A percentile compares a stretch with the other conserved stretches of the same genome.
Conservation (phyloP, 2,329 filamentous ascomycete genomes). For the Pezicula neosporulosa region DNA sequence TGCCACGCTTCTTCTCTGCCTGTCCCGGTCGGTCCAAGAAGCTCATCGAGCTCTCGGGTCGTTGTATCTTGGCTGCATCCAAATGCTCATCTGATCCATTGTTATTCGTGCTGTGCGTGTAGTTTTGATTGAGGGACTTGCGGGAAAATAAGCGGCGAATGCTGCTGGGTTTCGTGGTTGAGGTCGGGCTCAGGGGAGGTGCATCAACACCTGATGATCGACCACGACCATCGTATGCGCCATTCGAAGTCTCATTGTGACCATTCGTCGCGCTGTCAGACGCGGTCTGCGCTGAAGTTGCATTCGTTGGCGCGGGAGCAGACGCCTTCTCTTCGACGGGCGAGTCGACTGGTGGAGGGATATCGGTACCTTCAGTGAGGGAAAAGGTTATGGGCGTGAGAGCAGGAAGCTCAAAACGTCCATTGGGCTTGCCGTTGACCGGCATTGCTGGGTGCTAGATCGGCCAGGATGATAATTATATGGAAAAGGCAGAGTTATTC, state of each 20-base stretch:
- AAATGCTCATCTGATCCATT: slow-evolving; percentile 25
- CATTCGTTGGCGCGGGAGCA: slow-evolving; percentile 7
- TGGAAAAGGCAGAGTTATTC: not conserved
- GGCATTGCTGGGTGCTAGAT: slow-evolving; percentile 19
- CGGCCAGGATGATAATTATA: slow-evolving; percentile 1
- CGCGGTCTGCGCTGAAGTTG: slow-evolving; percentile 1
- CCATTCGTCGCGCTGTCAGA: slow-evolving; percentile 4
- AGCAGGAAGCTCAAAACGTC: slow-evolving; percentile 28
- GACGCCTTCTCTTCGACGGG: slow-evolving; percentile 25
- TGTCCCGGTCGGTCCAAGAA: slow-evolving; percentile 16
- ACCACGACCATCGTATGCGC: slow-evolving; percentile 13
- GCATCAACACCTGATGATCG: slow-evolving; percentile 11
- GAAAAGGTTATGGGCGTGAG: slow-evolving; percentile 27
- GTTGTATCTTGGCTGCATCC: slow-evolving; percentile 8
- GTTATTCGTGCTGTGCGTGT: slow-evolving; percentile 20
- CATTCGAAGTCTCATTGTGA: slow-evolving; percentile 9
- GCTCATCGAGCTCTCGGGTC: slow-evolving; percentile 26
- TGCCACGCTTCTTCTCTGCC: slow-evolving; percentile 23
- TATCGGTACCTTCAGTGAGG: slow-evolving; percentile 31
- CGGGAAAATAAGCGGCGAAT: slow-evolving; percentile 33
- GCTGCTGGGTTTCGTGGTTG: slow-evolving; percentile 28
- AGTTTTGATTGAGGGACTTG: slow-evolving; percentile 29
- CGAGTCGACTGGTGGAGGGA: slow-evolving; percentile 30
- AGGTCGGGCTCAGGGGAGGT: slow-evolving; percentile 23
- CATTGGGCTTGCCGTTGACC: slow-evolving; percentile 22